Conservation (phyloP, 306 rosid species). For the Gillenia trifoliata region DNA sequence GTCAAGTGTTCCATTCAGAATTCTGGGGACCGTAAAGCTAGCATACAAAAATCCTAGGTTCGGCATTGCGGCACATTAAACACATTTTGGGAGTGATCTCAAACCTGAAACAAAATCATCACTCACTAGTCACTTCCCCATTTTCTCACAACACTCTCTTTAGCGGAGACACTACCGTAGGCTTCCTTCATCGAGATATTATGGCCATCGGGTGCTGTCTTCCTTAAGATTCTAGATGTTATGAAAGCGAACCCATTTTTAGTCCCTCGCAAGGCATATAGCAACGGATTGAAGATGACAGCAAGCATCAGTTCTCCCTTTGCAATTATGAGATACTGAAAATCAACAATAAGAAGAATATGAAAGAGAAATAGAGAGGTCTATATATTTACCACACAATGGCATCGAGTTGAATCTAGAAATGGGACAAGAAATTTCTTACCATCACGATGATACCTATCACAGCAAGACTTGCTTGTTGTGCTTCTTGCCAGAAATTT, state of each 20-base stretch:
- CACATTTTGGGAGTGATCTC: slow-evolving; percentile 9
- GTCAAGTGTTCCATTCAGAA: neutral
- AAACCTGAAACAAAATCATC: slow-evolving; percentile 31
- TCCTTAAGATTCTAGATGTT: slow-evolving; percentile 49
- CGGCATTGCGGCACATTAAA: neutral
- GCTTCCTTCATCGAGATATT: slow-evolving; percentile 40
- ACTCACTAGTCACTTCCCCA: slow-evolving; percentile 62
- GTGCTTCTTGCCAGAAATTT: slow-evolving; percentile 86
- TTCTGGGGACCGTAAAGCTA: neutral
- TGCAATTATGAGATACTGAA: slow-evolving; percentile 69
- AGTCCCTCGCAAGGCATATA: slow-evolving; percentile 75
- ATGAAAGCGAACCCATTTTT: slow-evolving; percentile 59
- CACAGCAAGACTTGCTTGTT: slow-evolving; percentile 64
- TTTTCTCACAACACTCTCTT: slow-evolving; percentile 68
- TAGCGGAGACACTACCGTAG: slow-evolving; percentile 54
- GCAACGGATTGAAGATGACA: slow-evolving; percentile 65
- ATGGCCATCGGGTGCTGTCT: slow-evolving; percentile 24
- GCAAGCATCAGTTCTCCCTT: slow-evolving; percentile 87
- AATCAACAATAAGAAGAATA: slow-evolving; percentile 3
- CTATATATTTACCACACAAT: neutral
- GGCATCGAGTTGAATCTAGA: slow-evolving; percentile 1
- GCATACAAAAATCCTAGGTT: neutral
- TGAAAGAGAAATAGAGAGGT: neutral
- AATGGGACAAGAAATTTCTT: slow-evolving; percentile 26
- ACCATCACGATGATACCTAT: slow-evolving; percentile 67